Evolutionary conservation across 1,284 basidiomycete genomes (phyloP), one percentile per base, ranked within the genome.

Genomic region (Rhizoctonia solani): DNA sequence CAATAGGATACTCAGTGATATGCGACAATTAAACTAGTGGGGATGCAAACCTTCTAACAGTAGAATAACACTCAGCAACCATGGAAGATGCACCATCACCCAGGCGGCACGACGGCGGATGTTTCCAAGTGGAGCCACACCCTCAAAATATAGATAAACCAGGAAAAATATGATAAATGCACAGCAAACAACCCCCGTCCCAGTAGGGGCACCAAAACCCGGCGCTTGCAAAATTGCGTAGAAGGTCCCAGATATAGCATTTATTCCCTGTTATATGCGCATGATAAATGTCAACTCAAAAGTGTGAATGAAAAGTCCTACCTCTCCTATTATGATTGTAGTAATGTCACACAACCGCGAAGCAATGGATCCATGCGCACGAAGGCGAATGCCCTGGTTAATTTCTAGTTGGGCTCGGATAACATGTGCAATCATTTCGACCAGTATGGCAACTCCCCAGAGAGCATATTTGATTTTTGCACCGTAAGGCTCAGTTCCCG

Each of bases 321-420:
- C 59, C n/a, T 63, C 59, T 39, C 59, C 59, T 19, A 63, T 46
- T 9, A 63, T 63, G 13, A 63, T 63, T 11, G 49, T 63, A 3
- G 59, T 63, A 16, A 63, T 63, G 52, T 52, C 59, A 16, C 19
- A 39, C 23, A 63, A 25, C 25, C 61, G 39, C 2, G 16, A 49
- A 32, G 50, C 30, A n/a, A 66, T 44, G 0, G 61, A 63, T 9
- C 44, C 23, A 30, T 54, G 61, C 27, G 61, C 53, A 1, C 39
- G 13, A 1, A 66, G 50, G 5, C 30, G 39, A 2, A 66, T 14
- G 6, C 50, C 61, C 29, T 61, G 29, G 21, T n/a, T 32, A 32
- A 66, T 53, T 9, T 66, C 50, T 25, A 53, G 16, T 19, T 54
- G 25, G 19, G 46, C 42, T 9, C 50, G 27, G 3, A 54, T n/a